Conservation (phyloP, 225 moss, liverwort and hornwort species). For the Asterella californica region DNA sequence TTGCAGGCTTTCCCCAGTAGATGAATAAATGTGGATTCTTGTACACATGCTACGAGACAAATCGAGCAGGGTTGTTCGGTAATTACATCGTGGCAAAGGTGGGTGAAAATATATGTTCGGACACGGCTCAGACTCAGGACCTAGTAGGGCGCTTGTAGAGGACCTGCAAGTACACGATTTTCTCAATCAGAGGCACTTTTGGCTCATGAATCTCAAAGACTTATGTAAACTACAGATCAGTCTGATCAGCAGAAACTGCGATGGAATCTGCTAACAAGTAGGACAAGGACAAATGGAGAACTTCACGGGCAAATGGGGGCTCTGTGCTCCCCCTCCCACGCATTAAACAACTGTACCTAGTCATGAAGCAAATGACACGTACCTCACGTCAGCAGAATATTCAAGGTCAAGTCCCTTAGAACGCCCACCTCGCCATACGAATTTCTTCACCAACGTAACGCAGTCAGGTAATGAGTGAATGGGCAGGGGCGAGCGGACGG, state of each 20-base stretch:
- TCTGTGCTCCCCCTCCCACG: neutral
- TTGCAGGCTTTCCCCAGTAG: neutral
- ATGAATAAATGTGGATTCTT: neutral
- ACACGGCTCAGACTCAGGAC: neutral
- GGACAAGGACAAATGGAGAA: neutral
- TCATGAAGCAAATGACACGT: too few species aligned
- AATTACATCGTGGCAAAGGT: neutral
- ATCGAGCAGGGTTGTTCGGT: neutral
- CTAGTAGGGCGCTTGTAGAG: neutral
- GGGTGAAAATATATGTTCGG: neutral
- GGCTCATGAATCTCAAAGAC: neutral
- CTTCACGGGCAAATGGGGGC: neutral
- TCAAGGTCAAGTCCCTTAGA: too few species aligned
- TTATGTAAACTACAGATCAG: neutral
- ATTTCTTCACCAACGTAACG: too few species aligned
- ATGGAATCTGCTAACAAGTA: neutral
- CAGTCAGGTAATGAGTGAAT: too few species aligned
- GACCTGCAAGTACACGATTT: neutral
- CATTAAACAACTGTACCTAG: neutral
- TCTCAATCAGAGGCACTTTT: neutral
- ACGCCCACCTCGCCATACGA: too few species aligned
- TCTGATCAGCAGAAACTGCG: neutral
- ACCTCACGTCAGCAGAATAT: neutral
- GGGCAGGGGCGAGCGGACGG: too few species aligned
- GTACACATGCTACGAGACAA: neutral